Evolutionary conservation across 345 rosid species (phyloP).

Genomic region (Firmiana major): DNA sequence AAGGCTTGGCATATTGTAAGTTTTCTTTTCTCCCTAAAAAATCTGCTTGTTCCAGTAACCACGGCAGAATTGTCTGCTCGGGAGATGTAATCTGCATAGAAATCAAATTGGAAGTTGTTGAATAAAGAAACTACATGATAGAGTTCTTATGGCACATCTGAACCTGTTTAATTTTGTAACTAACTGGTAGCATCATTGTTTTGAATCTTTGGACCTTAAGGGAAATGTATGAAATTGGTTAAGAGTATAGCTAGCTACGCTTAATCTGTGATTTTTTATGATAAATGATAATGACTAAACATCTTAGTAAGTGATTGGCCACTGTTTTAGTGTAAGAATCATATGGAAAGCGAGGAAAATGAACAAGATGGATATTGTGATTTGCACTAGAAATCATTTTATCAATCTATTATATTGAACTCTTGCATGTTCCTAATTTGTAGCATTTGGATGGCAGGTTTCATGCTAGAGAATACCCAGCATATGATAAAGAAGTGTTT

Average conservation of each 20-base stretch:
- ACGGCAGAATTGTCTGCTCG: background rate
- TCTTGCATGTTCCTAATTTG: slow-evolving; percentile 5
- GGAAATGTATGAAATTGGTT: background rate
- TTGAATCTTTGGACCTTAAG: background rate
- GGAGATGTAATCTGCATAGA: background rate
- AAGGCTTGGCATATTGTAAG: slow-evolving; percentile 86
- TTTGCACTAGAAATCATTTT: background rate
- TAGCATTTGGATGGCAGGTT: slow-evolving; percentile 44
- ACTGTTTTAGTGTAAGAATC: background rate
- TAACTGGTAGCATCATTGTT: background rate
- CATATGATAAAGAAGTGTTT: slow-evolving; percentile 57
- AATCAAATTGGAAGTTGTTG: background rate
- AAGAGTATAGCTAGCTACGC: background rate
- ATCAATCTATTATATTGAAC: background rate
- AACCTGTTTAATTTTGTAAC: background rate
- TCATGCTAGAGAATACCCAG: slow-evolving; percentile 94
- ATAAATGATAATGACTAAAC: background rate
- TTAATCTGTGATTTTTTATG: background rate
- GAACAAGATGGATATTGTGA: background rate
- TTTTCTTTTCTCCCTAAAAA: background rate
- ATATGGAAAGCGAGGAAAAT: background rate
- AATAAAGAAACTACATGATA: background rate
- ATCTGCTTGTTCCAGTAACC: background rate
- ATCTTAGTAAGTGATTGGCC: background rate
- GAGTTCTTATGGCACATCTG: background rate